Percentiles rank a stretch among this genome's conserved stretches.
Conservation (phyloP, 345 rosid genomes). For the Microcos paniculata region DNA sequence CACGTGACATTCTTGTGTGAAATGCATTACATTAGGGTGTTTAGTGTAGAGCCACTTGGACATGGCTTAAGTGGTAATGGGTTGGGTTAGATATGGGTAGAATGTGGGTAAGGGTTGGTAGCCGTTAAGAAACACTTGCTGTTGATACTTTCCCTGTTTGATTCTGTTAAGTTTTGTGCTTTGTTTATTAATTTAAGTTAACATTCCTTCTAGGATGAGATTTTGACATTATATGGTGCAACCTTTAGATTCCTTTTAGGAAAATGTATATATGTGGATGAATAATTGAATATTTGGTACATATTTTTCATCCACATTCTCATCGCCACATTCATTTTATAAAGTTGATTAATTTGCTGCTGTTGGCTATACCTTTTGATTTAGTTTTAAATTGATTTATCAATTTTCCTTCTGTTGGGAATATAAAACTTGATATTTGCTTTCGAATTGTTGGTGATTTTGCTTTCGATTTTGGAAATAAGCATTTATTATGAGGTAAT, state of each 20-base stretch:
- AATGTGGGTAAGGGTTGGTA: neutral
- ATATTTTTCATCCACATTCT: neutral
- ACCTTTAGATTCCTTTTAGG: neutral
- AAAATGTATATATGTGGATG: neutral
- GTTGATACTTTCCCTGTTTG: conserved; percentile 7
- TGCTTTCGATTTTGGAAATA: too few species aligned
- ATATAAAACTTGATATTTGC: too few species aligned
- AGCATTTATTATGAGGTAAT: too few species aligned
- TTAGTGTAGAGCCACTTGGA: neutral
- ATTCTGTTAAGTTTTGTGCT: neutral
- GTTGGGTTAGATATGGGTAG: too few species aligned
- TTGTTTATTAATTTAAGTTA: conserved; percentile 11
- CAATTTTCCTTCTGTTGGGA: too few species aligned
- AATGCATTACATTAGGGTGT: neutral
- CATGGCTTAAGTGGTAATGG: too few species aligned
- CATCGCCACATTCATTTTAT: neutral
- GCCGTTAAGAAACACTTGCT: neutral
- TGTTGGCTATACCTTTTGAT: conserved; percentile 3
- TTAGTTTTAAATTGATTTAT: too few species aligned
- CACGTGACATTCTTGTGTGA: neutral
- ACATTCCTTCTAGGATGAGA: neutral
- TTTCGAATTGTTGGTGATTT: too few species aligned
- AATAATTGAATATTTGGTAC: neutral
- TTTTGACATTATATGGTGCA: conserved; percentile 1
- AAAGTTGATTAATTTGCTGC: neutral